Base-by-base conservation (phyloP, 768 basidiomycete species). In the Lactarius trivialis region DNA sequence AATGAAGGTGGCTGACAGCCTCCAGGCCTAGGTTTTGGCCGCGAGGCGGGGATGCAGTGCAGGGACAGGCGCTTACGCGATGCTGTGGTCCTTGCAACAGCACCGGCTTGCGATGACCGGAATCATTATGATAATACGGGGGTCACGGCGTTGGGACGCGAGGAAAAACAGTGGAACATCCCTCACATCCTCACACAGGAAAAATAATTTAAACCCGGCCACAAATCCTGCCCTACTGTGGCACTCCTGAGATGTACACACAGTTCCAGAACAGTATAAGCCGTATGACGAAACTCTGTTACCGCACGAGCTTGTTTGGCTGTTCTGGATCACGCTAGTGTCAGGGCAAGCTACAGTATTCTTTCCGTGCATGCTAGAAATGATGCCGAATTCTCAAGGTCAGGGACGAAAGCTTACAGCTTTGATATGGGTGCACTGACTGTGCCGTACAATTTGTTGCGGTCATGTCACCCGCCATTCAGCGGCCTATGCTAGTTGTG, bases 1-100 rank as follows among this genome's bases (percentile, higher is more conserved):
- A 39, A 55, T 60, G 34, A 52, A 39, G 56, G 39, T 57, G 55
- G 59, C 58, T 57, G 32, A 15, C n/a, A 50, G 56, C 17, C 12
- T 15, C 14, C 17, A 37, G 51, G 14, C 19, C 15, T 26, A n/a
- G 49, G 37, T 33, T 14, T 17, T 30, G 21, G 37, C 32, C 32
- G 2, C 33, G 33, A 55, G 37, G 49, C 36, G 14, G 26, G 6
- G 34, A 61, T 52, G 60, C 60, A 52, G 55, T 61, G 60, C 49
- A 45, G 34, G 19, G 45, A 4, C 11, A 48, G 21, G 45, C 45
- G 45, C 21, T 24, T 21, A 48, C 12, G 45, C 45, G 4, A 32
- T 28, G 50, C 50, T 51, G 50, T 19, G 50, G 30, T 30, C 50
- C 14, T 11, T 34, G 33, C 11, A 7, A 7, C 33, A 3, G 30